Conservation (phyloP, 768 basidiomycete genomes). For the Russula sp. region DNA sequence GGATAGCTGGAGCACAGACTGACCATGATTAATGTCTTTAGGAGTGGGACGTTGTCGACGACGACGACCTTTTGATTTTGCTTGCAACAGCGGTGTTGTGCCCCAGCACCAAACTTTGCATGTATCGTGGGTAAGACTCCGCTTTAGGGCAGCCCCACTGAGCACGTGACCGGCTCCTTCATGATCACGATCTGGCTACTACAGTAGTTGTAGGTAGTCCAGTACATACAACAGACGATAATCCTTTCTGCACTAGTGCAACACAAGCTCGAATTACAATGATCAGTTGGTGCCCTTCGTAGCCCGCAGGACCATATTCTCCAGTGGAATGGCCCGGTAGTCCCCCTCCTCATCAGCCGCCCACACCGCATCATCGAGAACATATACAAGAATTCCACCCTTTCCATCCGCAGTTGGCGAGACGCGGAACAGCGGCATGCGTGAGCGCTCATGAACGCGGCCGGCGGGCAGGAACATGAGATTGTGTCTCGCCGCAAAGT, state of each 20-base stretch:
- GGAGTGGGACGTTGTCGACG: slow-evolving; percentile 32
- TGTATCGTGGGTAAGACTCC: slow-evolving; percentile 16
- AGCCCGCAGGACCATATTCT: slow-evolving; percentile 80
- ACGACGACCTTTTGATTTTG: slow-evolving; percentile 28
- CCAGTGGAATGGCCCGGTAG: slow-evolving; percentile 74
- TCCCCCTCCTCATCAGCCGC: slow-evolving; percentile 56
- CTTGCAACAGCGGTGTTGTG: slow-evolving; percentile 6
- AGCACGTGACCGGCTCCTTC: slow-evolving; percentile 6
- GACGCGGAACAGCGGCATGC: slow-evolving; percentile 87
- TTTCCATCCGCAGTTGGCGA: slow-evolving; percentile 74
- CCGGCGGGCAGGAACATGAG: slow-evolving; percentile 87
- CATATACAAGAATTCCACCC: slow-evolving; percentile 83
- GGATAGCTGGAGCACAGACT: slow-evolving; percentile 24
- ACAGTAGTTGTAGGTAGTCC: too few relatives aligned
- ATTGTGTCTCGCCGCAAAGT: slow-evolving; percentile 78
- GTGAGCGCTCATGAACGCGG: slow-evolving; percentile 72
- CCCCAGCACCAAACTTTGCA: slow-evolving; percentile 15
- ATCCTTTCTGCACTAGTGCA: neutral
- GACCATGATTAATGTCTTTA: slow-evolving; percentile 35
- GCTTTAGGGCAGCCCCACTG: slow-evolving; percentile 11
- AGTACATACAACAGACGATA: neutral
- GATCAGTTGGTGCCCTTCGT: slow-evolving; percentile 13
- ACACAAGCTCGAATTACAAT: neutral
- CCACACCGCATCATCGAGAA: slow-evolving; percentile 93
- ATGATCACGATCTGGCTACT: too few relatives aligned